Evolutionary conservation across 805 yeast genomes (phyloP).

Genomic region (Metschnikowia colocasiae): DNA sequence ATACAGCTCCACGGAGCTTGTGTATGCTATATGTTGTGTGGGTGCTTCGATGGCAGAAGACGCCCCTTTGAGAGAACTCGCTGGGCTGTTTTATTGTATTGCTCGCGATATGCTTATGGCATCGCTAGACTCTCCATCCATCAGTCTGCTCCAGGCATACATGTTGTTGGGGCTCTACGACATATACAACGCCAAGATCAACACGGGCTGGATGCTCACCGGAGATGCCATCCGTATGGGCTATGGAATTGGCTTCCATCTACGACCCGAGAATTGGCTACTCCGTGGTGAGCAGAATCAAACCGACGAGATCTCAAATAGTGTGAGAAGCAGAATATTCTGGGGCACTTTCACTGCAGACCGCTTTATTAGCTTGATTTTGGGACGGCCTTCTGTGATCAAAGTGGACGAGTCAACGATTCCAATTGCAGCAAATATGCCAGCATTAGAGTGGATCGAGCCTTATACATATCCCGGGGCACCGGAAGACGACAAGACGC

Average conservation of each 20-base stretch:
- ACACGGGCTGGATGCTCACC: slow-evolving; percentile 15
- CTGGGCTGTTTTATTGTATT: slow-evolving; percentile 8
- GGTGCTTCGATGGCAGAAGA: slow-evolving; percentile 13
- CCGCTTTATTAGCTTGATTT: slow-evolving; percentile 13
- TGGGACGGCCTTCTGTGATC: slow-evolving; percentile 13
- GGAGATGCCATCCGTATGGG: slow-evolving; percentile 16
- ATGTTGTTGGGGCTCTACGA: slow-evolving; percentile 16
- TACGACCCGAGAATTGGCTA: slow-evolving; percentile 12
- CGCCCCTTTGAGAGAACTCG: slow-evolving; percentile 1
- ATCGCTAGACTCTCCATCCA: slow-evolving; percentile 12
- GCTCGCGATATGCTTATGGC: slow-evolving; percentile 12
- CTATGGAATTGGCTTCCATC: slow-evolving; percentile 14
- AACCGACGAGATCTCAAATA: slow-evolving; percentile 5
- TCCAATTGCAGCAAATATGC: slow-evolving; percentile 13
- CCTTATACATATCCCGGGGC: slow-evolving; percentile 14
- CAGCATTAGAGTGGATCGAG: slow-evolving; percentile 13
- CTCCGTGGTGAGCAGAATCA: neutral
- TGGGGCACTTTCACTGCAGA: slow-evolving; percentile 17
- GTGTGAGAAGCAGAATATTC: slow-evolving; percentile 14
- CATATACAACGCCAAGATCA: slow-evolving; percentile 13
- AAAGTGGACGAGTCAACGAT: slow-evolving; percentile 11
- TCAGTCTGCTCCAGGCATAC: slow-evolving; percentile 13
- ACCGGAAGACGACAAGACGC: neutral
- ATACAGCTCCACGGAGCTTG: slow-evolving; percentile 13
- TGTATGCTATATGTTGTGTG: slow-evolving; percentile 12